Conservation (phyloP, 345 rosid species). For the Litchi chinensis region DNA sequence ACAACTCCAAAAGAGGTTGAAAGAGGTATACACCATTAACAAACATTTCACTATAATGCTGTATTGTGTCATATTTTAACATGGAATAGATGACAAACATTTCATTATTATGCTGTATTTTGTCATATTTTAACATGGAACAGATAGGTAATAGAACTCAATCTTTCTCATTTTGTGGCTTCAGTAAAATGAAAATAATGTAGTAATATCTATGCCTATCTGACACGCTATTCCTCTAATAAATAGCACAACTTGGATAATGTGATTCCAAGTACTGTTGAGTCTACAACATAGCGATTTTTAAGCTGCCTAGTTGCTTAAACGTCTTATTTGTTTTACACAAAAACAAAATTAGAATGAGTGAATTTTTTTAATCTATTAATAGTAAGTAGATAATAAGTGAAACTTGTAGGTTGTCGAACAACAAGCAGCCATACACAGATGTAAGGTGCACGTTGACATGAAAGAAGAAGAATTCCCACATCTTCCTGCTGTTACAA, state of each 20-base stretch:
- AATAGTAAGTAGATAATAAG: constrained; percentile 2
- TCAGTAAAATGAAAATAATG: no score
- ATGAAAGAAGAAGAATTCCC: constrained; percentile 50
- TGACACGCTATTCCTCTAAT: no score
- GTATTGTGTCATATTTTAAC: background rate
- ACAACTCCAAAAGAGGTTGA: constrained; percentile 60
- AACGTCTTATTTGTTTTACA: no score
- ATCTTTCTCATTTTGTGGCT: no score
- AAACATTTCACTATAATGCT: background rate
- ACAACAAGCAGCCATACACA: constrained; percentile 65
- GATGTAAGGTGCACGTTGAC: constrained; percentile 57
- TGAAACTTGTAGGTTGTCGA: constrained; percentile 56
- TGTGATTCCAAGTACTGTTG: no score
- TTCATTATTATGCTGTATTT: background rate
- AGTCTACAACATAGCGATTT: no score
- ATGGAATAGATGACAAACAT: background rate
- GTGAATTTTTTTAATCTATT: no score
- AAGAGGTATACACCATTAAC: constrained; percentile 50
- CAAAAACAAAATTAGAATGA: no score
- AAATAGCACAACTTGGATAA: no score
- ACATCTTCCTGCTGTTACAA: constrained; percentile 64
- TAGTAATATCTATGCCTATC: no score
- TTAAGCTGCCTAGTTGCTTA: no score
- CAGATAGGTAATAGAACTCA: background rate
- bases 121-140: background rate